These are phyloP conservation scores for Candida koratica DNA, from an alignment of 805 yeast species.

Conservation along the genomic window DNA sequence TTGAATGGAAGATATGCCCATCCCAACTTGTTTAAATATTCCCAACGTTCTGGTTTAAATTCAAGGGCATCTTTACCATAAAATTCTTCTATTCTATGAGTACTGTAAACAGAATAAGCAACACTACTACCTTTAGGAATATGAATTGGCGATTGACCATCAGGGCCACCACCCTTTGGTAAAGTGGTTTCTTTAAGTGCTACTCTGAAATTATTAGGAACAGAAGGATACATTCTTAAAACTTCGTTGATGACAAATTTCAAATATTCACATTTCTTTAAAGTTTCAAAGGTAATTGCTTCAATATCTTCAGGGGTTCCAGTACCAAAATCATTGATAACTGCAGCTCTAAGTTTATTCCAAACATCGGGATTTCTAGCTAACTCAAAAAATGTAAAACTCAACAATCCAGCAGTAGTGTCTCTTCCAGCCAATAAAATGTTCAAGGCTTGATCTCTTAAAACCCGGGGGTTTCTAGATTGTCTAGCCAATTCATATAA, in stretches of 20 bases:
- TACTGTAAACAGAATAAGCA: conserved; percentile 35
- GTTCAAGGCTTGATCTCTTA: conserved; percentile 50
- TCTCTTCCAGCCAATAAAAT: conserved; percentile 54
- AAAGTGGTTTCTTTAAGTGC: conserved; percentile 45
- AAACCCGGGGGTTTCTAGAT: conserved; percentile 43
- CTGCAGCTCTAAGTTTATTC: conserved; percentile 34
- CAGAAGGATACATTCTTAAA: conserved; percentile 49
- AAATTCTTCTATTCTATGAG: conserved; percentile 37
- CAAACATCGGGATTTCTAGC: conserved; percentile 40
- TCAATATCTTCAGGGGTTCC: conserved; percentile 30
- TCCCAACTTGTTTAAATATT: conserved; percentile 25
- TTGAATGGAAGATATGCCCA: conserved; percentile 53
- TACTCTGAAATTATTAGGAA: conserved; percentile 46
- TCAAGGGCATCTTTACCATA: conserved; percentile 44
- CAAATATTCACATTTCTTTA: conserved; percentile 46
- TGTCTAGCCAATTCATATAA: conserved; percentile 46
- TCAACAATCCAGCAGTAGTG: conserved; percentile 50
- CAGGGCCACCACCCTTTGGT: conserved; percentile 47
- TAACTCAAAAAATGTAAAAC: conserved; percentile 44
- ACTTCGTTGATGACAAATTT: conserved; percentile 46
- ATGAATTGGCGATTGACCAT: conserved; percentile 35
- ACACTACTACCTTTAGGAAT: conserved; percentile 43
- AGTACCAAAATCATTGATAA: conserved; percentile 29
- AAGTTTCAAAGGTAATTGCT: conserved; percentile 43
- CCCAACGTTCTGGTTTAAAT: conserved; percentile 51